Percentiles rank a stretch among this genome's conserved stretches.
Evolutionary conservation across 257 asterid species (phyloP).

Genomic region (Fraxinus americana): DNA sequence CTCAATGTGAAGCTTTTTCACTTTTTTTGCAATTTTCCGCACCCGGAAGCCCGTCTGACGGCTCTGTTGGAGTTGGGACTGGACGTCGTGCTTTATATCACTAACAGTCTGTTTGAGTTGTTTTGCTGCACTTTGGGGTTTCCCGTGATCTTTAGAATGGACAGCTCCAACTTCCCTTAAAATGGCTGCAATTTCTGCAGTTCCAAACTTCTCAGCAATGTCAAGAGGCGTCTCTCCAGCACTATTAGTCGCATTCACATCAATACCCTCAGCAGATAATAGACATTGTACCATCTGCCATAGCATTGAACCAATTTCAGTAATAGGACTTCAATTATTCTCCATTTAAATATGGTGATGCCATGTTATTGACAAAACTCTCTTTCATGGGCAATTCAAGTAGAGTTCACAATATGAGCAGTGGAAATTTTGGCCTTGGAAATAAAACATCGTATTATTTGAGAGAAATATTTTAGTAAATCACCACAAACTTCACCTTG

Average conservation of each 20-base stretch:
- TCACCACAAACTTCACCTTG: background rate
- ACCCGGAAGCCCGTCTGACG: slow-evolving; percentile 91
- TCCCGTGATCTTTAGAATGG: slow-evolving; percentile 80
- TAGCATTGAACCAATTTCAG: slow-evolving; percentile 24
- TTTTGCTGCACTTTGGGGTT: slow-evolving; percentile 78
- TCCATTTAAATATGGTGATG: too few species aligned
- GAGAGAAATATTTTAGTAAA: background rate
- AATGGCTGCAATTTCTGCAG: slow-evolving; percentile 59
- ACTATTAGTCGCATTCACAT: slow-evolving; percentile 63
- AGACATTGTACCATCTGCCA: slow-evolving; percentile 75
- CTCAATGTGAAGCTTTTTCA: slow-evolving; percentile 87
- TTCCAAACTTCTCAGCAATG: slow-evolving; percentile 66
- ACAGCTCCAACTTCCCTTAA: slow-evolving; percentile 70
- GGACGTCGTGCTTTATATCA: slow-evolving; percentile 85
- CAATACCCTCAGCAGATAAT: slow-evolving; percentile 60
- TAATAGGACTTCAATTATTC: background rate
- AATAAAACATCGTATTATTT: background rate
- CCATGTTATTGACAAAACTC: background rate
- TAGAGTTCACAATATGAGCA: background rate
- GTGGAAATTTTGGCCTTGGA: background rate
- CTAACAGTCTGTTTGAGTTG: slow-evolving; percentile 95
- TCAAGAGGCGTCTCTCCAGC: slow-evolving; percentile 87
- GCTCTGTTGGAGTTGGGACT: slow-evolving; percentile 90
- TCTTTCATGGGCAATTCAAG: background rate
- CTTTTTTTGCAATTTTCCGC: slow-evolving; percentile 84